These are phyloP conservation scores for Auriculariales sp. DNA, from an alignment of 768 basidiomycete species.

Conservation along the genomic window DNA sequence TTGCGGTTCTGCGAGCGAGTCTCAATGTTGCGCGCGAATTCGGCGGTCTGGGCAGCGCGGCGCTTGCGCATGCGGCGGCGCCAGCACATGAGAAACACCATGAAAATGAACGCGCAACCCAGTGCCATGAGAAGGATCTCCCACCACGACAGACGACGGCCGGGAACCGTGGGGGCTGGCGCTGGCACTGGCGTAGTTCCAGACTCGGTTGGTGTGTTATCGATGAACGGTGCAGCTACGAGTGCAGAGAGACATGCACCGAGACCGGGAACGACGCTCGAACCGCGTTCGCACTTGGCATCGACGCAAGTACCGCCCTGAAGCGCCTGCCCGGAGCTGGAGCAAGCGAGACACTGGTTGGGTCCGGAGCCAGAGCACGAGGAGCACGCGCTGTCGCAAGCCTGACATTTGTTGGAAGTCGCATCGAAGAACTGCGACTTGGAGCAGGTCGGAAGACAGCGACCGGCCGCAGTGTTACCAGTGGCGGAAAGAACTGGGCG, in stretches of 20 bases:
- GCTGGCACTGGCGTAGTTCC: constrained; percentile 24
- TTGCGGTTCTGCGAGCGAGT: constrained; percentile 45
- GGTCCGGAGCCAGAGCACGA: constrained; percentile 62
- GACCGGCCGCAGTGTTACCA: constrained; percentile 26
- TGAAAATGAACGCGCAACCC: constrained; percentile 65
- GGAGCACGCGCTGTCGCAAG: constrained; percentile 64
- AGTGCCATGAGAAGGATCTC: constrained; percentile 73
- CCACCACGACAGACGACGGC: constrained; percentile 54
- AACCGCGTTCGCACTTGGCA: constrained; percentile 42
- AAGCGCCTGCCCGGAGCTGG: constrained; percentile 46
- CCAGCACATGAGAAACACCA: constrained; percentile 52
- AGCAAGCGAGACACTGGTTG: constrained; percentile 59
- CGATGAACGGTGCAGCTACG: constrained; percentile 23
- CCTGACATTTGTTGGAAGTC: constrained; percentile 44
- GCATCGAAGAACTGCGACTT: constrained; percentile 59
- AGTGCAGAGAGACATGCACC: constrained; percentile 73
- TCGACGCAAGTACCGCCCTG: constrained; percentile 48
- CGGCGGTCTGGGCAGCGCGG: constrained; percentile 49
- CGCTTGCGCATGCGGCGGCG: constrained; percentile 54
- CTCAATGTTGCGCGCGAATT: constrained; percentile 38
- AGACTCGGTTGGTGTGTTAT: constrained; percentile 22
- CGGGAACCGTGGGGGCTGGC: constrained; percentile 38
- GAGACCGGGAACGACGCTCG: constrained; percentile 48
- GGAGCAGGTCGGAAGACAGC: constrained; percentile 68
- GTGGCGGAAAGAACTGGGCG: constrained; percentile 47